Evolutionary conservation across 208 protist genomes (phyloP), one percentile per base, ranked within the genome.

Genomic region (Vickermania ingenoplastis): DNA sequence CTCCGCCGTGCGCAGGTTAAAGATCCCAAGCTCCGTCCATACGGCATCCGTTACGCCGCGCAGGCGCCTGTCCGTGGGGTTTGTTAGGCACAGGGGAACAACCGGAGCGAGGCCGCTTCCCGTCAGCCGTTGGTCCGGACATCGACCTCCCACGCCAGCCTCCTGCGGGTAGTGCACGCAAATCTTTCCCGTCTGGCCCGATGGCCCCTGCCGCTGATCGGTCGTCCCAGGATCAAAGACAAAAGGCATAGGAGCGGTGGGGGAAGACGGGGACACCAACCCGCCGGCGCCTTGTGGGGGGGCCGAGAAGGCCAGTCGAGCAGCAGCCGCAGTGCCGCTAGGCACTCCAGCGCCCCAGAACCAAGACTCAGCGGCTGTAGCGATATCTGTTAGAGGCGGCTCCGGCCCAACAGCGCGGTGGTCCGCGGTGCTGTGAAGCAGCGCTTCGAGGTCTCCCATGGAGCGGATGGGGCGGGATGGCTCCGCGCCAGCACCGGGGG

Each of bases 1-100:
- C 31, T 85, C 61, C 2, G 74, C 73, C 41, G 73, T 66, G n/a
- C 82, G 75, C 0, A 75, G 69, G 45, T 83, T 71, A 4, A 26
- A 3, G 41, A 93, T 71, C 22, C 74, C 73, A 1, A 93, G 53
- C n/a, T 41, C 66, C 3, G 57, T 59, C 79, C 78, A 90, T 21
- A 76, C 67, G 11, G 77, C 57, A 3, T 72, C 70, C 21, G 65
- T 50, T 17, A 61, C 29, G 28, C 22, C 68, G 50, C 14, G 55
- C 55, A 26, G 69, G 23, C 3, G 41, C 29, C n/a, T 51, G 11
- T 41, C 53, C 11, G 7, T 45, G 17, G 17, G 17, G 11, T 17
- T 17, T 7, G 36, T 45, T 7, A 45, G 36, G 36, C 11, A 7
- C 36, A 17, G 36, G 17, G 36, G 36, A 45, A 45, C 36, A 45